phyloP scores from a whole-genome alignment of 1,139 yeast genomes.

The Yamadazyma trypodendri region DNA sequence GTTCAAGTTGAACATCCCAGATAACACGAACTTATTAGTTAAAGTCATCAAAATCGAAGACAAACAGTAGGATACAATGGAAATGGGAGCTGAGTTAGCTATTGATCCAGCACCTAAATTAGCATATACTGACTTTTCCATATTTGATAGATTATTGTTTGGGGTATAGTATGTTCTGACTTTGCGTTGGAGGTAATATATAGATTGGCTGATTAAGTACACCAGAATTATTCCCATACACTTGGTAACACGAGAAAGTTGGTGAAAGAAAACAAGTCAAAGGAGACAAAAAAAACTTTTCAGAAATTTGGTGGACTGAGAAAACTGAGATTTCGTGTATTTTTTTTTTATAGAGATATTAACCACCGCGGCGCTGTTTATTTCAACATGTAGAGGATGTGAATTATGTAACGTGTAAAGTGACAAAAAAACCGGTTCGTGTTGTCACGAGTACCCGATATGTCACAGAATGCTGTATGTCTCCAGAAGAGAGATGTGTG shows the following conservation, averaged over 20 bases:
- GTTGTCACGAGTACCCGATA: too few relatives aligned
- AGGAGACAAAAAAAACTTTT: constrained; percentile 1
- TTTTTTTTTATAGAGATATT: background rate
- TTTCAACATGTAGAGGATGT: too few relatives aligned
- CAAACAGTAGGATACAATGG: constrained; percentile 82
- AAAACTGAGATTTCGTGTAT: constrained; percentile 1
- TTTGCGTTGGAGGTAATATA: constrained; percentile 31
- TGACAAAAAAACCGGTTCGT: too few relatives aligned
- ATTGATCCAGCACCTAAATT: constrained; percentile 31
- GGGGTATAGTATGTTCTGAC: constrained; percentile 7
- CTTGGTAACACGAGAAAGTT: constrained; percentile 1
- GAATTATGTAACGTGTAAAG: too few relatives aligned
- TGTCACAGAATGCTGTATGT: too few relatives aligned
- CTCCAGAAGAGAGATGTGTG: too few relatives aligned
- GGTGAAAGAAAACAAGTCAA: constrained; percentile 2
- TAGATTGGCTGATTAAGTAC: constrained; percentile 36
- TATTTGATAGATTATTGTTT: background rate
- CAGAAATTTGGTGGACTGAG: background rate
- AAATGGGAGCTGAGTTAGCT: constrained; percentile 82
- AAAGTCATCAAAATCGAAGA: constrained; percentile 98
- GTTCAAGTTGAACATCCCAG: constrained; percentile 86
- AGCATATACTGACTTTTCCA: constrained; percentile 36
- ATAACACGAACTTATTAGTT: constrained; percentile 90
- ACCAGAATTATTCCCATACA: constrained; percentile 44
- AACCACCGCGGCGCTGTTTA: too few relatives aligned